Evolutionary conservation across 2,329 filamentous ascomycete genomes (phyloP).

Genomic region (Cordyceps javanica): DNA sequence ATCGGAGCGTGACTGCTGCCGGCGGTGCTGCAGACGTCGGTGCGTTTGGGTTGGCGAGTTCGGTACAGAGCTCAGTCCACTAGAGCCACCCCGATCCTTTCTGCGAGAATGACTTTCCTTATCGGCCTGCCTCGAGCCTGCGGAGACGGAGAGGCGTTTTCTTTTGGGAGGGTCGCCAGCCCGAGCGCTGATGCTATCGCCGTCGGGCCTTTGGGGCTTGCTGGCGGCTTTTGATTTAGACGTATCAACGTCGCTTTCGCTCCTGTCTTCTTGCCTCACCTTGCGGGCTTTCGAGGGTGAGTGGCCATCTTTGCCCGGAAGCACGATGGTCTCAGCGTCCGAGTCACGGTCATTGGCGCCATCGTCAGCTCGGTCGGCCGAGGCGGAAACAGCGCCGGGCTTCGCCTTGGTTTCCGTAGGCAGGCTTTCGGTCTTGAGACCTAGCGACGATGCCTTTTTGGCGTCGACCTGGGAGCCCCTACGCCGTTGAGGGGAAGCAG

Average conservation of each 20-base stretch:
- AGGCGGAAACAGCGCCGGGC: slow-evolving; percentile 24
- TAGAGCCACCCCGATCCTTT: slow-evolving; percentile 43
- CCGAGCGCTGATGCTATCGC: slow-evolving; percentile 26
- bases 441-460: slow-evolving; percentile 3
- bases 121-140: slow-evolving; percentile 26
- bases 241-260: slow-evolving; percentile 45
- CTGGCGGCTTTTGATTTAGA: slow-evolving; percentile 27
- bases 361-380: slow-evolving; percentile 29
- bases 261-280: slow-evolving; percentile 59
- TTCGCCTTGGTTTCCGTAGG: slow-evolving; percentile 17
- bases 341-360: slow-evolving; percentile 53
- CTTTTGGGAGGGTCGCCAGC: slow-evolving; percentile 32
- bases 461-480: slow-evolving; percentile 11
- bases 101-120: slow-evolving; percentile 33
- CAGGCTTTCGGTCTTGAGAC: slow-evolving; percentile 8
- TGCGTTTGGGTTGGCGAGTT: slow-evolving; percentile 44
- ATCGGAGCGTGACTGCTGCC: slow-evolving; percentile 28
- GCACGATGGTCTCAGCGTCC: slow-evolving; percentile 66
- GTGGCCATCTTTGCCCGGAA: slow-evolving; percentile 58
- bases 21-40: slow-evolving; percentile 27
- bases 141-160: slow-evolving; percentile 36
- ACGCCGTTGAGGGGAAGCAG: slow-evolving; percentile 42
- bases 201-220: slow-evolving; percentile 27
- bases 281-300: slow-evolving; percentile 59
- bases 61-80: slow-evolving; percentile 53